Base-by-base conservation (phyloP, 1,139 yeast genomes). In the Blastobotrys buckinghamii region DNA sequence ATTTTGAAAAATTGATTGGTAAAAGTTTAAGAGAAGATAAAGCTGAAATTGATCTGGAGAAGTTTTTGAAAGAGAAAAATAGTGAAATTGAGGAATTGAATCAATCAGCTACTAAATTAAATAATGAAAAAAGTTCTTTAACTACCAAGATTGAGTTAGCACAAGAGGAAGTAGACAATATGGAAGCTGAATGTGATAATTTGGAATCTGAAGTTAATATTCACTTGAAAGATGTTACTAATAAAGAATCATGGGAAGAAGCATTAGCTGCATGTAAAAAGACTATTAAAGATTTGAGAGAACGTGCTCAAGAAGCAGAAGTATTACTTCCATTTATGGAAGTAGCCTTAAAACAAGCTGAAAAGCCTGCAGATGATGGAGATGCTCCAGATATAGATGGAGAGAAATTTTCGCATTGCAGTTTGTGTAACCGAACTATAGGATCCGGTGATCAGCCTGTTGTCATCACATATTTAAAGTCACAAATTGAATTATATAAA, bases 1-100 rank as follows among this genome's bases (percentile, higher is more conserved):
- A 26, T 9, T 49, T 33, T 29, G 35, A 44, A n/a, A 15, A 37
- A 5, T 17, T 37, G 12, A n/a, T 48, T 19, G 48, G 44, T n/a
- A 37, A 27, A 42, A 15, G 26, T 20, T 7, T 39, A 6, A 24
- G 26, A 6, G 26, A 13, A 44, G 17, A 12, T 44, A 51, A 42
- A 6, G 46, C 49, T 10, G 60, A 56, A 20, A 22, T 40, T 5
- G 55, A 55, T 27, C 22, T 56, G 30, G 39, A 46, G n/a, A 30
- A 19, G 4, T 52, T 50, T 6, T 27, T 53, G 13, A 47, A 29
- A 15, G 38, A 38, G 19, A 44, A 52, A 9, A 50, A 51, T 27
- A 33, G 24, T 6, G 40, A 32, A 9, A 9, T 42, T 16, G 16
- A 32, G 15, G 36, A 41, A 12, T 36, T 30, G 3, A 33, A 27